These are phyloP conservation scores for Kernera saxatilis DNA, from an alignment of 345 rosid genomes.

Conservation along the genomic window DNA sequence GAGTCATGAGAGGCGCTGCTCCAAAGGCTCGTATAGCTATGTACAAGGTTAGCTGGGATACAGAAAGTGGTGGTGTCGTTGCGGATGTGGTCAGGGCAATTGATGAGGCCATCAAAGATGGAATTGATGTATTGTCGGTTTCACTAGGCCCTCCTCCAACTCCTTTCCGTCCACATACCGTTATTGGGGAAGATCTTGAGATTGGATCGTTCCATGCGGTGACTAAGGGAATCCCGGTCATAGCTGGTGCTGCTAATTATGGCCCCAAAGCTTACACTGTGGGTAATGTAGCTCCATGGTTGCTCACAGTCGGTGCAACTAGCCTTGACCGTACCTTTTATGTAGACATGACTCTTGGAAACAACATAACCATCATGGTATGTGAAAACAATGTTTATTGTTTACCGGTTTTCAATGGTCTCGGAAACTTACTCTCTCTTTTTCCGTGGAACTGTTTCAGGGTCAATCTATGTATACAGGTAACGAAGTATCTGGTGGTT, in stretches of 20 bases:
- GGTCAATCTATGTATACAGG: background rate
- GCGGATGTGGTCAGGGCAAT: background rate
- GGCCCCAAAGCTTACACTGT: conserved; percentile 7
- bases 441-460: background rate
- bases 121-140: conserved; percentile 19
- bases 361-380: conserved; percentile 10
- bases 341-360: conserved; percentile 20
- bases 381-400: background rate
- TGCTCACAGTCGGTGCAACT: conserved; percentile 13
- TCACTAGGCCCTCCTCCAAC: background rate
- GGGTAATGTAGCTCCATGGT: conserved; percentile 10
- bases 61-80: accelerated
- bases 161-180: background rate
- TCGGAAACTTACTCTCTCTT: background rate
- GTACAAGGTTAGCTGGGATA: conserved; percentile 30
- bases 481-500: background rate
- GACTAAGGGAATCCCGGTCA: conserved; percentile 2
- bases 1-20: conserved; percentile 40
- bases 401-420: background rate
- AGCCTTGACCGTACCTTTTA: conserved; percentile 8
- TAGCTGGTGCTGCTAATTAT: background rate
- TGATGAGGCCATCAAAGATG: conserved; percentile 28
- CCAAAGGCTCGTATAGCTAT: conserved; percentile 41
- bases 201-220: conserved; percentile 18
- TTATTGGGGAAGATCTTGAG: background rate